phyloP scores from a whole-genome alignment of 2,329 filamentous ascomycete genomes.

The Beauveria sp. region DNA sequence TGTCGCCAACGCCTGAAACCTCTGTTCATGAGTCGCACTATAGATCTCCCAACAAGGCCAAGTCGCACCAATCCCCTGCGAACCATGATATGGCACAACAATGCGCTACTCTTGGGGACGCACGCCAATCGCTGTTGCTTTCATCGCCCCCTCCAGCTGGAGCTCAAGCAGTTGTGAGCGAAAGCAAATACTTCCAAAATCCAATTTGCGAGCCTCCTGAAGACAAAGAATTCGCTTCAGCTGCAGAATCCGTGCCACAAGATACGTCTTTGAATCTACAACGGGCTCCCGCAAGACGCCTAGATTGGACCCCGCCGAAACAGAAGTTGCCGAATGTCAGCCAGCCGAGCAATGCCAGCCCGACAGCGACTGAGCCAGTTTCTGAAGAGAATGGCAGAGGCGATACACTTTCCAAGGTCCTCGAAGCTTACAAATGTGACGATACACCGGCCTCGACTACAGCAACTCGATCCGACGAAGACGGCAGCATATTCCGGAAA shows the following conservation, averaged over 20 bases:
- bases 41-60: neutral
- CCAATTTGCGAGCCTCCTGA: neutral
- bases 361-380: neutral
- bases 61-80: neutral
- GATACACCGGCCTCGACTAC: constrained; percentile 15
- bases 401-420: constrained; percentile 36
- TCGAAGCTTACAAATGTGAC: constrained; percentile 33
- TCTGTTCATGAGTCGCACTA: constrained; percentile 4
- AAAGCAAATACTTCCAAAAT: neutral
- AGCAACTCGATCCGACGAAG: constrained; percentile 18
- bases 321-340: constrained; percentile 25
- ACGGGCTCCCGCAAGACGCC: constrained; percentile 45
- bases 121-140: neutral
- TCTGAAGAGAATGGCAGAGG: constrained; percentile 2
- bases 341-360: constrained; percentile 24
- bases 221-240: neutral
- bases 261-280: constrained; percentile 33
- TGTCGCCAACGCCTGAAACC: neutral
- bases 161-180: neutral
- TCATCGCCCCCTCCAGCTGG: neutral
- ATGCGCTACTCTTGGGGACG: neutral
- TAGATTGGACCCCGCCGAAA: constrained; percentile 62
- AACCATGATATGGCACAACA: neutral
- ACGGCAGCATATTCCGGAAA: constrained; percentile 38
- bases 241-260: neutral